Evolutionary conservation across 108 stramenopile species (phyloP).

Genomic region (Nannochloropsis oceanica): DNA sequence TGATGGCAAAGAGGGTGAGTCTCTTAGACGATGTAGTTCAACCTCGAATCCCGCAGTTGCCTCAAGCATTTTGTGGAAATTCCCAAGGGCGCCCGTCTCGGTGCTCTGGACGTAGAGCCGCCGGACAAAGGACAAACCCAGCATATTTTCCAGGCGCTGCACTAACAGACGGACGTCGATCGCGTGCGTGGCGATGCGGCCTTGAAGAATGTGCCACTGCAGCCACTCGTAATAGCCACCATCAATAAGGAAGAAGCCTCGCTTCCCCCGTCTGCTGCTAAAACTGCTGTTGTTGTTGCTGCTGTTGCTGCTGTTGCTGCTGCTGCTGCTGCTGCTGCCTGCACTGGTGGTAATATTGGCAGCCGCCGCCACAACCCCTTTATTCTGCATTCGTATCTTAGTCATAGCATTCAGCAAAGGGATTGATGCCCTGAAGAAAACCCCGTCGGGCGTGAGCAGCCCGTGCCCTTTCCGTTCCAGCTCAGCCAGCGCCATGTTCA

Average conservation of each 20-base stretch:
- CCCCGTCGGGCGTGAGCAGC: background rate
- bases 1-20: background rate
- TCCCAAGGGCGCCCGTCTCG: background rate
- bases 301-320: background rate
- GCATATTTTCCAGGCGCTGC: background rate
- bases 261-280: background rate
- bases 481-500: background rate
- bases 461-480: background rate
- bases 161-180: background rate
- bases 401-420: background rate
- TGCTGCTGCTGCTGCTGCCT: background rate
- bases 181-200: background rate
- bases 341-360: background rate
- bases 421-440: background rate
- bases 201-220: background rate
- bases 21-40: background rate
- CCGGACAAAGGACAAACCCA: background rate
- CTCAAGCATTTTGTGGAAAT: background rate
- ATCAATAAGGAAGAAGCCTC: background rate
- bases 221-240: background rate
- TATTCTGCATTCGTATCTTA: background rate
- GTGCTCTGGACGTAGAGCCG: background rate
- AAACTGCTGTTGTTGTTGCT: background rate
- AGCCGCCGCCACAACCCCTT: background rate
- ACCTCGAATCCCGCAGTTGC: background rate